Evolutionary conservation across 1,284 basidiomycete genomes (phyloP), one percentile per base, ranked within the genome.

Genomic region (Trametes pubescens): DNA sequence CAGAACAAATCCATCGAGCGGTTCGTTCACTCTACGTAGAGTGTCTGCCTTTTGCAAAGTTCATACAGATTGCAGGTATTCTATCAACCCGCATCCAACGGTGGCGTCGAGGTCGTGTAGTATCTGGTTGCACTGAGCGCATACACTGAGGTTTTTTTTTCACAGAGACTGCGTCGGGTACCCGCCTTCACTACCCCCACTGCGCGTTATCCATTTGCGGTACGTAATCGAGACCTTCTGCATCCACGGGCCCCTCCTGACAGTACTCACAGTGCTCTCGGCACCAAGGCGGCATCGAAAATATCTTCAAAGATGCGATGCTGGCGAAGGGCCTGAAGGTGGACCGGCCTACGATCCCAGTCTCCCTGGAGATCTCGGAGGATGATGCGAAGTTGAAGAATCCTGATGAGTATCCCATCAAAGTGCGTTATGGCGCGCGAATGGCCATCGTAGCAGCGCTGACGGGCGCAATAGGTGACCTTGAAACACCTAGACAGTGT

Each of bases 271-370:
- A 52, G 24, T 43, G 48, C 47, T 48, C 90, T 0, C 78, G 92
- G 22, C 87, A 91, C 66, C 91, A 93, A 77, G 90, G 89, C 1
- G 85, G 84, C 2, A 91, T 93, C 37, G 90, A 93, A 74, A 76
- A 79, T 0, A 85, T 92, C n/a, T 89, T 93, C 72, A 69, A 90
- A 43, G 88, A 91, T 68, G 85, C 87, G 0, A 84, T 91, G 82
- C 77, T 68, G 14, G 61, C 69, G 14, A 74, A 81, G 67, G 85
- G 84, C 4, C 65, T 72, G 13, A 71, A 81, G 64, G 88, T 93
- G 24, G 83, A 85, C 32, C 81, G 90, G 24, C 85, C 88, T 0
- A 77, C 84, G 26, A 72, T 78, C 2, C 91, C 92, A 0, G 76
- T 76, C 0, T 82, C 84, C 3, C 79, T 93, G 1, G 77, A 86